Evolutionary conservation across 305 asterid species (phyloP).

Genomic region (Fraxinus sp.): DNA sequence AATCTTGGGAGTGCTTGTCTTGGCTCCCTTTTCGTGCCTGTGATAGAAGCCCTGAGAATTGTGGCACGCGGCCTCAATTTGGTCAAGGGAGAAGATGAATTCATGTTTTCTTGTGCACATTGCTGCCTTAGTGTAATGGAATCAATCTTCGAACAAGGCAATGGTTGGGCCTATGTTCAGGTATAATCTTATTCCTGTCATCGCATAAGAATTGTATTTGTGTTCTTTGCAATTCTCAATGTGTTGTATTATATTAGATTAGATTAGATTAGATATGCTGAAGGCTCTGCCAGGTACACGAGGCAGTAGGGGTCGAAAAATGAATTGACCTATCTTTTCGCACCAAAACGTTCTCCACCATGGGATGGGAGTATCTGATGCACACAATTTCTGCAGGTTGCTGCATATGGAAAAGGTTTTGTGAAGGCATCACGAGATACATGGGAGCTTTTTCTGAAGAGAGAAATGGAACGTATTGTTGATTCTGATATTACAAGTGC

Average conservation of each 20-base stretch:
- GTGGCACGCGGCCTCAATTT: constrained; percentile 84
- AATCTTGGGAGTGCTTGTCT: constrained; percentile 89
- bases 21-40: constrained; percentile 85
- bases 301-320: not conserved
- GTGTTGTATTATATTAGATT: not conserved
- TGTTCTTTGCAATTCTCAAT: not conserved
- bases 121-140: constrained; percentile 86
- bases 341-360: not conserved
- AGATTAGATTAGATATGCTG: not conserved
- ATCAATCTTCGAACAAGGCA: constrained; percentile 74
- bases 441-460: constrained; percentile 76
- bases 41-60: constrained; percentile 72
- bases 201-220: no score
- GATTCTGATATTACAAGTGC: constrained; percentile 92
- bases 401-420: constrained; percentile 82
- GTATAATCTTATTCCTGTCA: constrained; percentile 30
- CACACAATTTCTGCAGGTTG: constrained; percentile 50
- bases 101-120: constrained; percentile 92
- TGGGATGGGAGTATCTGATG: not conserved
- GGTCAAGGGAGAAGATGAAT: constrained; percentile 92
- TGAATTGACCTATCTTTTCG: not conserved
- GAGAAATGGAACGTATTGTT: constrained; percentile 66
- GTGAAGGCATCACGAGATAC: constrained; percentile 88
- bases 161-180: constrained; percentile 98
- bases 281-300: not conserved